Base-by-base conservation (phyloP, 257 asterid genomes). In the Fraxinus anomala region DNA sequence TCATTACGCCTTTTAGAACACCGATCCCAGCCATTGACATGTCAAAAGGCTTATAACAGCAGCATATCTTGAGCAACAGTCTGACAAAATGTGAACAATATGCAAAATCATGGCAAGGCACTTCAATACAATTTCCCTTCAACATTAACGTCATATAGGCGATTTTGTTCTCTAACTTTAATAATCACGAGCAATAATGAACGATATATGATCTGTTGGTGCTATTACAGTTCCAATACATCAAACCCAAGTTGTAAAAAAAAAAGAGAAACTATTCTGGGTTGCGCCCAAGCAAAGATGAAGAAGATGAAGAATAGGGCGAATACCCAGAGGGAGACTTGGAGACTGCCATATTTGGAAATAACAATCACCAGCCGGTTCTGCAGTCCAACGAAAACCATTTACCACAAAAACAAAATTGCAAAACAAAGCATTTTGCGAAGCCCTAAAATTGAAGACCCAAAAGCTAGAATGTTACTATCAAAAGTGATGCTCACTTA, bases 401-500 rank as follows among this genome's bases (percentile, higher is more conserved):
- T 76, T 66, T 71, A 8, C 5, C 19, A 54, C 5, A 82, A 71
- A 82, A 71, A 37, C 5, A 61, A 67, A 70, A 42, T 36, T n/a
- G 73, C 68, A 74, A 66, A 59, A 78, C 75, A 47, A 70, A 8
- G 79, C 72, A 37, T 34, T 65, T 39, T 40, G 68, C 56, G 74
- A 49, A 68, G 77, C 77, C 70, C 77, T 74, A 80, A 54, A 74
- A 77, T 66, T 80, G 77, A 66, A 0, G 63, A 37, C 12, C 72
- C 65, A 70, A 75, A 79, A 77, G 30, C 80, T 75, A 39, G 84
- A 72, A 72, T 51, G 74, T 59, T 73, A 71, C 71, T 71, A 79
- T 74, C 76, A 59, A 14, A 33, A 31, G 63, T 39, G 68, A 75
- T 21, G 70, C 70, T 39, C 78, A 10, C 9, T 69, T 5, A 17